Percentiles rank a stretch among this genome's conserved stretches.
Conservation (phyloP, 306 rosid species). For the Prunus padus region DNA sequence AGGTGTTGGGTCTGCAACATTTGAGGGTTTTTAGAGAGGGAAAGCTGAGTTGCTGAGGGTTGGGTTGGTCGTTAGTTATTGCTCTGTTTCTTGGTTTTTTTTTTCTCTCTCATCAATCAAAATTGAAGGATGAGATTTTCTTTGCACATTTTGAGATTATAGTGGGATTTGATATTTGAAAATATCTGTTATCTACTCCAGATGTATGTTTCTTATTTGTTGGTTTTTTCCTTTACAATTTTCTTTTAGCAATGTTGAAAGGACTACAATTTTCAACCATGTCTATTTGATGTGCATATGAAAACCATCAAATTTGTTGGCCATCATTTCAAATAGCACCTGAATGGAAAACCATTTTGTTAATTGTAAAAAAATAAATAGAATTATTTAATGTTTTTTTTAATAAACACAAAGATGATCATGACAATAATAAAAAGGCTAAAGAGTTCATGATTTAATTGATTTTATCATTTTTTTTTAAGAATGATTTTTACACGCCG, state of each 20-base stretch:
- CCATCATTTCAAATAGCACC: too few relatives aligned
- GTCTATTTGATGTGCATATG: too few relatives aligned
- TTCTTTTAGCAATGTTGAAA: neutral
- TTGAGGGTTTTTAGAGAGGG: conserved; percentile 9
- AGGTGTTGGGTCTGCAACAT: conserved; percentile 58
- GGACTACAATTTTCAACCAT: too few relatives aligned
- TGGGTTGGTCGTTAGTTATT: neutral
- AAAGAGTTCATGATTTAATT: too few relatives aligned
- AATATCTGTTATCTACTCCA: conserved; percentile 5
- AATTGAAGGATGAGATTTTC: neutral
- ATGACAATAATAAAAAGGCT: too few relatives aligned
- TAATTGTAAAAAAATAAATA: too few relatives aligned
- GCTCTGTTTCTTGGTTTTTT: conserved; percentile 9
- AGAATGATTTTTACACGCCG: too few relatives aligned
- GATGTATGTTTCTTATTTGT: neutral
- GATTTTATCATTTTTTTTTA: too few relatives aligned
- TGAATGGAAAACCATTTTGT: too few relatives aligned
- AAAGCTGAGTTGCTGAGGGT: neutral
- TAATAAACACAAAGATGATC: too few relatives aligned
- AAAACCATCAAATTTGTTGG: too few relatives aligned
- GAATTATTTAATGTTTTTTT: too few relatives aligned
- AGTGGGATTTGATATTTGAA: conserved; percentile 9
- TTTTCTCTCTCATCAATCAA: neutral
- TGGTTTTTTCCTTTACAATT: neutral
- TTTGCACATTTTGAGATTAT: neutral